Conservation (phyloP, 768 basidiomycete species). For the Psilocybe azurescens region DNA sequence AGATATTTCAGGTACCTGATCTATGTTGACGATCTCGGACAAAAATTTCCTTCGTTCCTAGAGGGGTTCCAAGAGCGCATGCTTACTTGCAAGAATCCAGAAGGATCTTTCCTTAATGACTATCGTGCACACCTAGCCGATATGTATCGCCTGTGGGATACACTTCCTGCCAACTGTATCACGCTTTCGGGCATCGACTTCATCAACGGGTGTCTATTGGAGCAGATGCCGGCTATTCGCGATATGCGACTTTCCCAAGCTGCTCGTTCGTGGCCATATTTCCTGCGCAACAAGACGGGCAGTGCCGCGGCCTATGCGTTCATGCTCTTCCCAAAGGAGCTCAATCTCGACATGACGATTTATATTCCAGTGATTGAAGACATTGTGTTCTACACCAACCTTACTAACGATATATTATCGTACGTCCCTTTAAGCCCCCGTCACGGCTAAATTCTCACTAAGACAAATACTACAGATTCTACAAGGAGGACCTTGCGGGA, state of each 20-base stretch:
- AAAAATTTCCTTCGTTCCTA: not conserved
- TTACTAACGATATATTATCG: conserved; percentile 14
- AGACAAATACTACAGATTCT: not conserved
- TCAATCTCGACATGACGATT: not conserved
- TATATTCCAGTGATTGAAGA: conserved; percentile 15
- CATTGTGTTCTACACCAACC: conserved; percentile 7
- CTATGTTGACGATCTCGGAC: conserved; percentile 8
- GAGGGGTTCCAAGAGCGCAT: not conserved
- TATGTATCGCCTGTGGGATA: conserved; percentile 9
- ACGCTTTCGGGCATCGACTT: conserved; percentile 6
- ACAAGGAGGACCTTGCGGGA: conserved; percentile 11
- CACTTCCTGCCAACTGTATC: conserved; percentile 12
- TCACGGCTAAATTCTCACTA: not conserved
- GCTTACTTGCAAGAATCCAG: not conserved
- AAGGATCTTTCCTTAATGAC: not conserved
- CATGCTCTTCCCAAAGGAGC: conserved; percentile 11
- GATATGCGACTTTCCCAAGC: not conserved
- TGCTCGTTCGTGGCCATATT: conserved; percentile 13
- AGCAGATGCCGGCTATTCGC: not conserved
- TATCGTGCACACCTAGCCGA: conserved; percentile 4
- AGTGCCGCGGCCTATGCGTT: conserved; percentile 4
- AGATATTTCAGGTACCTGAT: not conserved
- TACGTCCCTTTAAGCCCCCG: not conserved
- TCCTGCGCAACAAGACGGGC: conserved; percentile 14
- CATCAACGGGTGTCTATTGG: conserved; percentile 10